phyloP scores from a whole-genome alignment of 306 rosid species.

The Pueraria montana region DNA sequence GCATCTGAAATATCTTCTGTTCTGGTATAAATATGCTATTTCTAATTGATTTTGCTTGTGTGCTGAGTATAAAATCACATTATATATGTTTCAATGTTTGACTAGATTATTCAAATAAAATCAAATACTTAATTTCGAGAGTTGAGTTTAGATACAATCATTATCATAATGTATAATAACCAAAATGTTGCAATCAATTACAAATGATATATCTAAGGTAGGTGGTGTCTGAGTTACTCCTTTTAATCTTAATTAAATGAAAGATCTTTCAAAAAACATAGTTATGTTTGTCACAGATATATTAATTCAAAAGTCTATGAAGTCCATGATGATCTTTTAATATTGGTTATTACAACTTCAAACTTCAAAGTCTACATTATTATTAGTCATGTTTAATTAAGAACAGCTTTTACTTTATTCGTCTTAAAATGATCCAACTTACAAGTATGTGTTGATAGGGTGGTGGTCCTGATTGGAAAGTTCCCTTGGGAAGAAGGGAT shows the following conservation, averaged over 20 bases:
- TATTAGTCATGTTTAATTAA: background rate
- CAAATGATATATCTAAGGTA: background rate
- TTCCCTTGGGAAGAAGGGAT: conserved; percentile 12
- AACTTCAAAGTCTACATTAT: background rate
- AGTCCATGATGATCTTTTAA: background rate
- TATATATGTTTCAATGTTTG: background rate
- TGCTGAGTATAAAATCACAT: background rate
- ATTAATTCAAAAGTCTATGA: background rate
- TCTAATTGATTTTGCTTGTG: background rate
- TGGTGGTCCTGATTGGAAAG: conserved; percentile 31
- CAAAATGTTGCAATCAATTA: background rate
- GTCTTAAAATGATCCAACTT: background rate
- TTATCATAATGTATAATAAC: no score
- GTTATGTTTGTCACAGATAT: background rate
- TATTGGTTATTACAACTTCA: background rate
- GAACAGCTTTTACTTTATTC: background rate
- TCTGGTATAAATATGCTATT: conserved; percentile 39
- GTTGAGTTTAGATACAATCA: background rate
- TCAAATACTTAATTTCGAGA: background rate
- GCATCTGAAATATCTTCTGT: conserved; percentile 54
- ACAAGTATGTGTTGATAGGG: background rate
- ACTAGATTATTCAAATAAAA: no score
- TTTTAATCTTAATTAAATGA: background rate
- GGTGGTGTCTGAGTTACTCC: background rate
- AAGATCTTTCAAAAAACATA: background rate